Evolutionary conservation across 2,329 filamentous ascomycete species (phyloP), one percentile per base, ranked within the genome.

Genomic region (Colletotrichum tabaci): DNA sequence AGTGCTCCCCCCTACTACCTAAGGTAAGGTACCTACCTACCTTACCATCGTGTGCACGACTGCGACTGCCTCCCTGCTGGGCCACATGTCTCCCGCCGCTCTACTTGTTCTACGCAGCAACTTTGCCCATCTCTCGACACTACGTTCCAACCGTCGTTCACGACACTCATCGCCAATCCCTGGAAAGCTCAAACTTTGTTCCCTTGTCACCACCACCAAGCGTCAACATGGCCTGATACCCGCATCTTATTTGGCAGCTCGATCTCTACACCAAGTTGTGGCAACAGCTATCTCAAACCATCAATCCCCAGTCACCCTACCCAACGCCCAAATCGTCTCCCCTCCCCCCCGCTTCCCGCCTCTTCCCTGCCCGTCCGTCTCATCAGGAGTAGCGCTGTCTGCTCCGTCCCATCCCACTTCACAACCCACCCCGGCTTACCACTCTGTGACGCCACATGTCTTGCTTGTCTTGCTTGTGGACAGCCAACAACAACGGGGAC

Each of bases 241-340:
- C 46, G 40, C 69, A 58, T 68, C 58, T 72, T 72, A 56, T 69
- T 69, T 64, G 65, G 69, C 65, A 68, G 52, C 21, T 58, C 69
- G 69, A 72, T 72, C 69, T 72, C 60, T 64, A n/a, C 60, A 56
- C 46, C 21, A 72, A 61, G 46, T 60, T 72, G 18, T 53, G 21
- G 58, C 58, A n/a, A 63, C 49, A 72, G 53, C 69, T 68, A 72
- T 72, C 69, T 72, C 66, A 72, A 69, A 72, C 69, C 40, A 69
- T 64, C 52, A 68, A 18, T 47, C 16, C 38, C 44, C 23, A 44
- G 26, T 64, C 66, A 26, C 53, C 58, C 46, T 23, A 67, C 60
- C 60, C 61, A 57, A 42, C 46, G 30, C 35, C 35, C 53, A 13
- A 15, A 35, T 18, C 53, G 38, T 21, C 18, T 2, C 53, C 46